These are phyloP conservation scores for Rossbeevera mucosa DNA, from an alignment of 768 basidiomycete species.

Conservation along the genomic window DNA sequence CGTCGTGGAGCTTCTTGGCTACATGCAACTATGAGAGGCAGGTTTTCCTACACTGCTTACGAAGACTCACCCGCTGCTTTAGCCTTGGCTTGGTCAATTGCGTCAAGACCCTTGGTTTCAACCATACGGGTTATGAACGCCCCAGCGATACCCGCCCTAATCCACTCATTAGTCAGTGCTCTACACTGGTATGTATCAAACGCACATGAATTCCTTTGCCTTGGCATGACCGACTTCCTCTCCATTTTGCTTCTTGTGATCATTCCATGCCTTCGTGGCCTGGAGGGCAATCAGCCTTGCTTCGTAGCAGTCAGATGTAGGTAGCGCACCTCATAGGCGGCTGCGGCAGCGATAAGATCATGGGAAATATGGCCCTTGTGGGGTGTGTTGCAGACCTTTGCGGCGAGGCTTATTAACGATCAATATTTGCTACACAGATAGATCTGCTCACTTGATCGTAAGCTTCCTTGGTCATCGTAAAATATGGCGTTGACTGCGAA, in stretches of 20 bases:
- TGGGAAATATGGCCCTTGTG: constrained; percentile 61
- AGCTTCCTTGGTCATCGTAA: constrained; percentile 16
- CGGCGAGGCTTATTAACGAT: neutral
- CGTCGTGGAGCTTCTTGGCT: constrained; percentile 8
- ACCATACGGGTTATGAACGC: constrained; percentile 48
- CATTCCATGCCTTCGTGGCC: constrained; percentile 63
- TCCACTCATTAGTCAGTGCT: neutral
- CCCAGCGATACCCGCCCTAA: constrained; percentile 52
- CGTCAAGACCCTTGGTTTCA: constrained; percentile 59
- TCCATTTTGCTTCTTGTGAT: constrained; percentile 49
- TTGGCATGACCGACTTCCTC: constrained; percentile 44
- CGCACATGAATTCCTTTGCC: constrained; percentile 47
- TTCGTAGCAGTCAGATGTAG: neutral
- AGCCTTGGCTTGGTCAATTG: constrained; percentile 39
- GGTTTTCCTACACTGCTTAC: neutral
- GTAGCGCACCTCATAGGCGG: constrained; percentile 51
- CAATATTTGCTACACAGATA: neutral
- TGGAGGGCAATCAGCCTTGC: constrained; percentile 18
- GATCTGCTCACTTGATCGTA: constrained; percentile 18
- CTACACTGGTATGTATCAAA: constrained; percentile 29
- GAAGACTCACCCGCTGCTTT: constrained; percentile 34
- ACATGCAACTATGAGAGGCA: neutral
- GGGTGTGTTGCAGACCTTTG: constrained; percentile 43
- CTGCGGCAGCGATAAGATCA: constrained; percentile 64
- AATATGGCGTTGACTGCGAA: neutral